These are phyloP conservation scores for Sutorius eximius DNA, from an alignment of 1,284 basidiomycete species.

Conservation along the genomic window DNA sequence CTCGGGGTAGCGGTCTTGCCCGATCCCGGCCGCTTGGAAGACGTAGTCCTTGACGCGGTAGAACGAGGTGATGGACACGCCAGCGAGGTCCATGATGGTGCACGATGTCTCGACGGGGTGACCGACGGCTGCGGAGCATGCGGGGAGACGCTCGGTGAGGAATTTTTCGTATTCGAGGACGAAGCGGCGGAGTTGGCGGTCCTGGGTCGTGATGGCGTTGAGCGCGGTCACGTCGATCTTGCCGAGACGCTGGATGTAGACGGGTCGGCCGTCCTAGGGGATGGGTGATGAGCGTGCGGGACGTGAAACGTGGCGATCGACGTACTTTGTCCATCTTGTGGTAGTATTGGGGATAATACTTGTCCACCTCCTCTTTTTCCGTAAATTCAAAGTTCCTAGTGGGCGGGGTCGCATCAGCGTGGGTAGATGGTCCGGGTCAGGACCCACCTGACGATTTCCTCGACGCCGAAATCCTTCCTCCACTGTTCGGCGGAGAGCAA, in stretches of 20 bases:
- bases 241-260: constrained; percentile 95
- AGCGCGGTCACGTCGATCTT: constrained; percentile 86
- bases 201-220: constrained; percentile 79
- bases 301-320: background rate
- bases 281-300: background rate
- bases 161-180: constrained; percentile 95
- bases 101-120: constrained; percentile 97
- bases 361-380: constrained; percentile 83
- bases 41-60: constrained; percentile 95
- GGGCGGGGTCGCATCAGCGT: too few relatives aligned
- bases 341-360: constrained; percentile 95
- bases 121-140: constrained; percentile 71
- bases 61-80: constrained; percentile 83
- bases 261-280: constrained; percentile 84
- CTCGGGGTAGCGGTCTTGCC: constrained; percentile 92
- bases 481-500: constrained; percentile 83
- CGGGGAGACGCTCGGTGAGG: constrained; percentile 77
- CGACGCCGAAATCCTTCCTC: constrained; percentile 87
- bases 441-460: constrained; percentile 80
- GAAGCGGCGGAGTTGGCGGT: constrained; percentile 88
- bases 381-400: constrained; percentile 84
- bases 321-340: constrained; percentile 92
- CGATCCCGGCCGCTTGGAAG: constrained; percentile 74
- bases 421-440: background rate
- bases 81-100: constrained; percentile 93